phyloP scores from a whole-genome alignment of 192 early-diverging fungal species.

The Bifiguratus adelaidae region DNA sequence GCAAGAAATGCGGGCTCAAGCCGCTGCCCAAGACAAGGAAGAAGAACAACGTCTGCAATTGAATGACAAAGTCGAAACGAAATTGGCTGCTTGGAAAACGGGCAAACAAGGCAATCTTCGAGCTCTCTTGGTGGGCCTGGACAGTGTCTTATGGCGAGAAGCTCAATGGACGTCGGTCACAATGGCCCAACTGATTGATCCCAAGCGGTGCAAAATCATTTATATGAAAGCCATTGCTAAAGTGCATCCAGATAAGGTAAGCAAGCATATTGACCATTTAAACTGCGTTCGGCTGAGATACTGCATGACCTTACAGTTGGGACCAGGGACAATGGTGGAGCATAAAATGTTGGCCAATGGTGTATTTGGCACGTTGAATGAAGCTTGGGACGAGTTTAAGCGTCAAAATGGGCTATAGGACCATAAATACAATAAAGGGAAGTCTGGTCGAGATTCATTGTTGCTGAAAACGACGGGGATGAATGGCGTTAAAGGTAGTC shows the following conservation, averaged over 20 bases:
- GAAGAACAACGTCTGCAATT: conserved; percentile 65
- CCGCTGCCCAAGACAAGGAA: conserved; percentile 55
- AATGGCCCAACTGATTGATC: conserved; percentile 78
- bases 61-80: conserved; percentile 70
- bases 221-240: conserved; percentile 91
- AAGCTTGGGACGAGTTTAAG: conserved; percentile 95
- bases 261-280: background rate
- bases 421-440: too few species aligned
- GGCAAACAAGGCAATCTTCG: conserved; percentile 90
- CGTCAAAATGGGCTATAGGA: conserved; percentile 61
- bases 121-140: conserved; percentile 74
- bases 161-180: conserved; percentile 61
- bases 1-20: conserved; percentile 60
- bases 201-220: conserved; percentile 77
- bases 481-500: background rate
- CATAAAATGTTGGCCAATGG: conserved; percentile 77
- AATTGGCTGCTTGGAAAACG: conserved; percentile 63
- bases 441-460: too few species aligned
- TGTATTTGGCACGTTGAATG: conserved; percentile 83
- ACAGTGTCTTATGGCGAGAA: conserved; percentile 70
- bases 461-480: background rate
- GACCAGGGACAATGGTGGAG: conserved; percentile 54
- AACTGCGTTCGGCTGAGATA: background rate
- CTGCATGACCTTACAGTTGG: conserved; percentile 25
- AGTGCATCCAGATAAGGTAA: conserved; percentile 92